Percentiles rank a stretch among this genome's conserved stretches.
These are phyloP conservation scores for Claviceps sp. DNA, from an alignment of 2,329 filamentous ascomycete species.

Conservation along the genomic window DNA sequence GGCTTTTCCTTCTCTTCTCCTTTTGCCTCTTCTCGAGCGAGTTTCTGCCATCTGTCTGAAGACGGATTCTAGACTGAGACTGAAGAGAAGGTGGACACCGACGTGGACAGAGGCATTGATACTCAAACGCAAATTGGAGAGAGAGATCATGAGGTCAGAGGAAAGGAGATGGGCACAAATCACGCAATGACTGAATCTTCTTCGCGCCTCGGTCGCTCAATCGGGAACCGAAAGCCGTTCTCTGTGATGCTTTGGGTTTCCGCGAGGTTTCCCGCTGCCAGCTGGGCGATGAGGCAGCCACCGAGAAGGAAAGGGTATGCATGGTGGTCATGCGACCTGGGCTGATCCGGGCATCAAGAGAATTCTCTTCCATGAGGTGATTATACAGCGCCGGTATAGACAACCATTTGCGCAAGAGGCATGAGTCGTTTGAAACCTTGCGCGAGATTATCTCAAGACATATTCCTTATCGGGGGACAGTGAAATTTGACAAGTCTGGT, in stretches of 20 bases:
- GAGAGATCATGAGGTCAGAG: background rate
- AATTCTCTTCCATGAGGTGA: background rate
- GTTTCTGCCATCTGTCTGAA: no score
- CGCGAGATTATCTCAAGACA: background rate
- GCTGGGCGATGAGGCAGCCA: background rate
- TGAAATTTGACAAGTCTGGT: background rate
- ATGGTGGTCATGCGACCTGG: background rate
- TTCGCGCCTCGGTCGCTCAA: background rate
- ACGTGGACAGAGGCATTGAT: no score
- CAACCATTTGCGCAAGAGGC: background rate
- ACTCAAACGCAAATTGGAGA: background rate
- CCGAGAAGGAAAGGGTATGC: background rate
- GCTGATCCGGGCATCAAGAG: background rate
- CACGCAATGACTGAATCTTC: background rate
- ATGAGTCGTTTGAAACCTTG: background rate
- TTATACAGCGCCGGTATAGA: background rate
- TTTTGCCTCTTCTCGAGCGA: no score
- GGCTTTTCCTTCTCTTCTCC: no score
- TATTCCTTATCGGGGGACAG: background rate
- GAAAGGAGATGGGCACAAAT: background rate
- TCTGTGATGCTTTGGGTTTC: background rate
- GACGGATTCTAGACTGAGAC: no score
- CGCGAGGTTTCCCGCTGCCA: background rate
- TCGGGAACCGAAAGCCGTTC: background rate
- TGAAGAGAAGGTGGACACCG: no score